phyloP scores from a whole-genome alignment of 176 grass and related monocot species.

The Triticum turgidum region DNA sequence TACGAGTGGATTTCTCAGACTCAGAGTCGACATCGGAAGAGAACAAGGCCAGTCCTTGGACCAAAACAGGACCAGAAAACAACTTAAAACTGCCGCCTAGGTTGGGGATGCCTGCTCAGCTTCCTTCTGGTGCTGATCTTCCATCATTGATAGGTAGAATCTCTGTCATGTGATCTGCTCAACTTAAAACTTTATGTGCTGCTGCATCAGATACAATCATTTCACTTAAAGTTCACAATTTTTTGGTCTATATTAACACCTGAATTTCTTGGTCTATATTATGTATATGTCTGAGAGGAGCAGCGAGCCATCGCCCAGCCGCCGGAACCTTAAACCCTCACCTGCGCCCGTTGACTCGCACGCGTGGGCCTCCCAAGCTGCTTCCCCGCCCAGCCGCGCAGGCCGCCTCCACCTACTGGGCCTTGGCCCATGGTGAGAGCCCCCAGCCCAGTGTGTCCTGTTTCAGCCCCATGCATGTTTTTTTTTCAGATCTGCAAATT shows the following conservation, averaged over 20 bases:
- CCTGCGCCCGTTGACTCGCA: too few species aligned
- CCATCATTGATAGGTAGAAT: constrained; percentile 74
- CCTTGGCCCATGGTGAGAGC: too few species aligned
- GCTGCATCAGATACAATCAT: neutral
- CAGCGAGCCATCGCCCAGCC: too few species aligned
- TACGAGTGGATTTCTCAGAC: constrained; percentile 42
- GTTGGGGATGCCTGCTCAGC: constrained; percentile 52
- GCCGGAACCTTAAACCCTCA: too few species aligned
- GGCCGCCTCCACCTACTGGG: too few species aligned
- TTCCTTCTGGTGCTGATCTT: constrained; percentile 90
- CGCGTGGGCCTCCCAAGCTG: too few species aligned
- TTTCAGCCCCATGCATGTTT: too few species aligned
- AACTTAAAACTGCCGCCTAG: constrained; percentile 44
- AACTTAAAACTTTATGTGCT: constrained; percentile 4
- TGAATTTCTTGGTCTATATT: neutral
- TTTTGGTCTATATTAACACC: neutral
- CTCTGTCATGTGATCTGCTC: constrained; percentile 12
- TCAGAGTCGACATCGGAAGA: constrained; percentile 63
- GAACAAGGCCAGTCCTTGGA: constrained; percentile 46
- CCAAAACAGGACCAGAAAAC: constrained; percentile 26
- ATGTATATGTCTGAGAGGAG: too few species aligned
- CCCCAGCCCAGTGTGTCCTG: too few species aligned
- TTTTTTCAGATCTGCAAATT: too few species aligned
- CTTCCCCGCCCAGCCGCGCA: too few species aligned
- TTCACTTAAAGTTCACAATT: neutral